A percentile compares a stretch with the other conserved stretches of the same genome.
These are phyloP conservation scores for Chimonanthus praecox DNA, from an alignment of 164 flowering plant genomes.

Conservation along the genomic window DNA sequence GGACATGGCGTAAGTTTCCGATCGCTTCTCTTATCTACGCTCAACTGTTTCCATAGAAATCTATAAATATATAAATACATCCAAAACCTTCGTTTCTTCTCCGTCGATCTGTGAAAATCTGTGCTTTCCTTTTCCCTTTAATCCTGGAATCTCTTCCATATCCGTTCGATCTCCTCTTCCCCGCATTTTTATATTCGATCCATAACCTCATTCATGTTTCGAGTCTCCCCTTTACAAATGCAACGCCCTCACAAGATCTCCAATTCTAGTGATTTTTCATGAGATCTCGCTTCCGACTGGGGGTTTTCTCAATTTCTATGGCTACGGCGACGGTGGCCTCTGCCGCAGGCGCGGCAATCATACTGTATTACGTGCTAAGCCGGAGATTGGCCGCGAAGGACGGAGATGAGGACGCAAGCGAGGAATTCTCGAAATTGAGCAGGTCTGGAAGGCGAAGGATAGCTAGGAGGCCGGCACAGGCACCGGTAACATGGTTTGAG, in stretches of 20 bases:
- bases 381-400: constrained; percentile 28
- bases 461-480: constrained; percentile 62
- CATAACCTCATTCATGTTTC: neutral
- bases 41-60: neutral
- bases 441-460: constrained; percentile 38
- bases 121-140: neutral
- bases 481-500: constrained; percentile 90
- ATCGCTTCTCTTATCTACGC: neutral
- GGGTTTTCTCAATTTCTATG: constrained; percentile 25
- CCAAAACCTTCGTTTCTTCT: too few relatives aligned
- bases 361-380: constrained; percentile 39
- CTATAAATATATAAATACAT: neutral
- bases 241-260: neutral
- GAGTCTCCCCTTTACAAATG: neutral
- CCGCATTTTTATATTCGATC: neutral
- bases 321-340: constrained; percentile 64
- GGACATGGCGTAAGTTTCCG: neutral
- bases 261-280: neutral
- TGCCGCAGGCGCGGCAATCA: constrained; percentile 59
- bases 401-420: constrained; percentile 20
- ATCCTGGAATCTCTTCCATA: neutral
- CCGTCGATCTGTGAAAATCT: neutral
- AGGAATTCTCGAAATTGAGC: constrained; percentile 24
- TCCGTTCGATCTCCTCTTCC: neutral
- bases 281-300: neutral